Evolutionary conservation across 129 eudicot species (phyloP), one percentile per base, ranked within the genome.

Genomic region (Pulicaria dysenterica): DNA sequence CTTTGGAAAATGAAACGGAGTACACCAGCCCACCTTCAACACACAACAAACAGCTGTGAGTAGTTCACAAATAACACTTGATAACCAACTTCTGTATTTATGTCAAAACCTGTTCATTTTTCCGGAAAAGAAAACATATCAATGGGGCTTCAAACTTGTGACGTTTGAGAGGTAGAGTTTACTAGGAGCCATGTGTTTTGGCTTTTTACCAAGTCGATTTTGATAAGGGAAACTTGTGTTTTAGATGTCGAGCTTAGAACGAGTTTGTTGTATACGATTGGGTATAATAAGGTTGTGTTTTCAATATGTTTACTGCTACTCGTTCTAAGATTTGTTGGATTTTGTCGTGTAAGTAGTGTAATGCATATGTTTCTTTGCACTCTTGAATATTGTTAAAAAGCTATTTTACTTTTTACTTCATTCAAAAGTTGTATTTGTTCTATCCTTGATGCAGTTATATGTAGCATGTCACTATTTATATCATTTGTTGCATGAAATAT

Each of bases 1-100:
- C 77, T 46, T 45, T 73, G 44, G 96, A 88, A 70, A 88, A 88
- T 39, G 96, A 89, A 72, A 73, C 49, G 6, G 97, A 94, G 72
- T 83, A 88, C 78, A 78, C 87, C 6, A 90, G 97, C 62, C 81
- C 88, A 24, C 1, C 31, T 41, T 75, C 81, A 8, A 70, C 13
- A 57, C 82, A 84, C 19, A 59, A 81, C 65, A 84, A 81, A 83
- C 54, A 51, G n/a, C 72, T 55, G 54, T 77, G 73, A 77, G 8
- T 9, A 31, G 15, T 42, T 57, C 43, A 63, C 19, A 8, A 65
- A 75, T 41, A 43, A 14, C 14, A 13, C 60, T 7, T 56, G 41
- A 34, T 53, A 74, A 55, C 64, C 76, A 44, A 16, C 75, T 42
- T 24, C 58, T 69, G 76, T 50, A 70, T 77, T 59, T 70, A 43